Base-by-base conservation (phyloP, 1,284 basidiomycete species). In the Cryptococcus sp. region DNA sequence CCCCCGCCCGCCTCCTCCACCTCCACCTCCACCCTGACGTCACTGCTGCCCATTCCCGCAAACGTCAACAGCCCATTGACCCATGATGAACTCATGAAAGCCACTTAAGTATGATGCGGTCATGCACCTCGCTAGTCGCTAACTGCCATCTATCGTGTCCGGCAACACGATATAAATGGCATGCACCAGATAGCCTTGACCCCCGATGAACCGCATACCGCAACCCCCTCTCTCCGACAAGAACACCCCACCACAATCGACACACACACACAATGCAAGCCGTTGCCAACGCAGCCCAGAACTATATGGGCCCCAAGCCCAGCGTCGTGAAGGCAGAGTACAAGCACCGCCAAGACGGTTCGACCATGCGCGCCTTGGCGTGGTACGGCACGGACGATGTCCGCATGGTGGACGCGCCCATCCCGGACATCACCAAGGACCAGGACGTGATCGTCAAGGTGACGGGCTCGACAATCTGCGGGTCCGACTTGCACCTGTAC, bases 401-500 rank as follows among this genome's bases (percentile, higher is more conserved):
- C 44, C 50, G 67, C 42, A 69, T 87, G 60, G 73, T 85, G 60
- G 83, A 87, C 38, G 83, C 82, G 0, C 82, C 83, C 20, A 79
- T 85, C 47, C 87, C 87, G 5, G 83, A 84, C 54, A 83, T 91
- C 67, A 39, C 65, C 35, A 66, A 72, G 33, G 57, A 61, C 39
- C 65, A 66, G 52, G 70, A 72, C 47, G 68, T 72, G 13, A 64
- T 72, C 45, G 52, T 72, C 48, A 81, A 85, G 45, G 53, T 62
- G 12, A 70, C 70, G 9, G 70, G 70, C 1, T 66, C 68, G 4
- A 72, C 70, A 46, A 70, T 72, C 56, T 72, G 70, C 46, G 68
- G 88, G 86, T 67, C 82, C 86, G 87, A 89, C 68, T 75, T 88
- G 42, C 87, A 88, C 70, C 70, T 88, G 58, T 84, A 80, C 59